Evolutionary conservation across 768 basidiomycete species (phyloP).

Genomic region (Psilocybe cubensis): DNA sequence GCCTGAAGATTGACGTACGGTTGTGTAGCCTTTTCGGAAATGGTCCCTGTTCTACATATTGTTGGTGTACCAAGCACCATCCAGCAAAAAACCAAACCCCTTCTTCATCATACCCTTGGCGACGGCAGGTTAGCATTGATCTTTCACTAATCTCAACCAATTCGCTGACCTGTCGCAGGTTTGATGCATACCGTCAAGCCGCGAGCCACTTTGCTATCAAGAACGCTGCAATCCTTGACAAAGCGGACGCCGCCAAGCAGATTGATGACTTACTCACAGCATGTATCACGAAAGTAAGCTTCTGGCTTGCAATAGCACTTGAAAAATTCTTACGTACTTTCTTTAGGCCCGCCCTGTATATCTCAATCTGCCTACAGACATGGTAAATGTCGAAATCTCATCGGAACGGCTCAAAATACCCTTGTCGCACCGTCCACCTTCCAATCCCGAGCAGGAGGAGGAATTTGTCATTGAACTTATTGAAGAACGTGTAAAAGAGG

Average conservation of each 20-base stretch:
- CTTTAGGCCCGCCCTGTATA: constrained; percentile 86
- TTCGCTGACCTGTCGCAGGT: constrained; percentile 43
- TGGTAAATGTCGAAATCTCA: constrained; percentile 72
- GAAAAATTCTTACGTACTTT: not conserved
- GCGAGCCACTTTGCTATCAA: constrained; percentile 75
- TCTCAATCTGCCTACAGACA: constrained; percentile 82
- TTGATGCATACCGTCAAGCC: constrained; percentile 78
- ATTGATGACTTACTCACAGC: constrained; percentile 82
- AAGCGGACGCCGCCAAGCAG: constrained; percentile 59
- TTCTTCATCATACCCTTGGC: constrained; percentile 90
- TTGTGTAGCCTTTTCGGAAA: constrained; percentile 73
- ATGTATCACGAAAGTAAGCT: constrained; percentile 58
- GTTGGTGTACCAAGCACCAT: constrained; percentile 80
- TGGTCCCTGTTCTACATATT: constrained; percentile 88
- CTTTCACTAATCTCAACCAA: not conserved
- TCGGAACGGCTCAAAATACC: constrained; percentile 63
- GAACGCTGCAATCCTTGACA: constrained; percentile 61
- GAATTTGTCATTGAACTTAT: constrained; percentile 78
- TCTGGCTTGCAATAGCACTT: not conserved
- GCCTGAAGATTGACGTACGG: not conserved
- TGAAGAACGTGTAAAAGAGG: constrained; percentile 60
- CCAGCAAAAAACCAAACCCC: constrained; percentile 70
- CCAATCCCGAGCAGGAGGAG: constrained; percentile 62
- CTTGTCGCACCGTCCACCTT: constrained; percentile 49
- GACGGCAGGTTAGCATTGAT: constrained; percentile 60